Evolutionary conservation across 805 yeast genomes (phyloP).

Genomic region (Saccharomycopsis sp.): DNA sequence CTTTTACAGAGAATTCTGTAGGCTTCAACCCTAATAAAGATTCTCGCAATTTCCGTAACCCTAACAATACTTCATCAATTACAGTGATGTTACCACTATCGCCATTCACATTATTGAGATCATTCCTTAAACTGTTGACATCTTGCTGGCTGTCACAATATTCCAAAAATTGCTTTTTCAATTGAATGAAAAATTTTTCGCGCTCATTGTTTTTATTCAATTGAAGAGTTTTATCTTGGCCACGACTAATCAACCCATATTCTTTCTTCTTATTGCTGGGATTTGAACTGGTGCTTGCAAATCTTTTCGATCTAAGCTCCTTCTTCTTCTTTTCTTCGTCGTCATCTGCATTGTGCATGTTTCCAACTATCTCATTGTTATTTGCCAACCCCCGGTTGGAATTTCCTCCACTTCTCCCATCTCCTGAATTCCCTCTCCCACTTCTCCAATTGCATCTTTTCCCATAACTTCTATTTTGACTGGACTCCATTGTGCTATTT

Average conservation of each 20-base stretch:
- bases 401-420: too few species aligned
- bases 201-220: slow-evolving; percentile 15
- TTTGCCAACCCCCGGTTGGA: too few species aligned
- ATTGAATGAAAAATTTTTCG: slow-evolving; percentile 12
- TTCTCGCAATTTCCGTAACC: slow-evolving; percentile 49
- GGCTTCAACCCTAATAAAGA: slow-evolving; percentile 37
- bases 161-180: slow-evolving; percentile 13
- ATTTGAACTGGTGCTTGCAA: neutral
- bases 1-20: slow-evolving; percentile 38
- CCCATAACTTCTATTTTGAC: too few species aligned
- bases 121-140: neutral
- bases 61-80: slow-evolving; percentile 31
- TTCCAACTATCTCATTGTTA: too few species aligned
- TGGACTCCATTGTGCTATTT: neutral
- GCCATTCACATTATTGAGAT: neutral
- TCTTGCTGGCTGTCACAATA: slow-evolving; percentile 7
- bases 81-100: slow-evolving; percentile 9
- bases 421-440: too few species aligned
- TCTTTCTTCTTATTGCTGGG: too few species aligned
- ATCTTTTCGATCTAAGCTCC: slow-evolving; percentile 2
- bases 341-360: neutral
- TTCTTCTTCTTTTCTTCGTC: slow-evolving; percentile 2
- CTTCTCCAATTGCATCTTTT: too few species aligned
- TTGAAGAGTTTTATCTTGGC: slow-evolving; percentile 14
- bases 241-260: slow-evolving; percentile 19